A percentile compares a stretch with the other conserved stretches of the same genome.
Conservation (phyloP, 2,329 filamentous ascomycete genomes). For the Whalleya microplaca region DNA sequence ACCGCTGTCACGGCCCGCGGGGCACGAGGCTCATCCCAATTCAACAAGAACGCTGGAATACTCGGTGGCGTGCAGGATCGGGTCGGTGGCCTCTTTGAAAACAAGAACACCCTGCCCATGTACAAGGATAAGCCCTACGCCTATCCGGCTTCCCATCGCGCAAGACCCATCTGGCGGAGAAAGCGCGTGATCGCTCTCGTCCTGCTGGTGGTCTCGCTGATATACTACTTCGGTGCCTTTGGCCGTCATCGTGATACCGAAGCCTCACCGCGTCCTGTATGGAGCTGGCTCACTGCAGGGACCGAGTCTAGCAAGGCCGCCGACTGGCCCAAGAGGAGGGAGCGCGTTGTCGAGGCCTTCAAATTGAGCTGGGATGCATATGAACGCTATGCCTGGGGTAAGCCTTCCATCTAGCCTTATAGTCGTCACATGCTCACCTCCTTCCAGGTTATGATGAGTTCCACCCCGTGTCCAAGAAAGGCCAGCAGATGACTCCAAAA, state of each 20-base stretch:
- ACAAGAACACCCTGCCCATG: slow-evolving; percentile 72
- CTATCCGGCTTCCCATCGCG: slow-evolving; percentile 63
- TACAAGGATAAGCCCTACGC: slow-evolving; percentile 99
- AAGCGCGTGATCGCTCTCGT: slow-evolving; percentile 63
- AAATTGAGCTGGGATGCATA: slow-evolving; percentile 92
- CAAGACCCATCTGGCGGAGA: slow-evolving; percentile 63
- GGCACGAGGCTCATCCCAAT: slow-evolving; percentile 38
- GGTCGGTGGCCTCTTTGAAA: slow-evolving; percentile 68
- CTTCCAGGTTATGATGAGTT: slow-evolving; percentile 78
- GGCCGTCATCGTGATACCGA: slow-evolving; percentile 39
- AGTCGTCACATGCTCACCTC: slow-evolving; percentile 8
- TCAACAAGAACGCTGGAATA: slow-evolving; percentile 39
- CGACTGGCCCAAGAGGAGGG: slow-evolving; percentile 78
- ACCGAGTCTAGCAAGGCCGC: slow-evolving; percentile 47
- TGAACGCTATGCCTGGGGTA: slow-evolving; percentile 92
- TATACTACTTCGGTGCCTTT: slow-evolving; percentile 75
- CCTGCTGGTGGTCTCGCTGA: slow-evolving; percentile 55
- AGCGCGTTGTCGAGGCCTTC: slow-evolving; percentile 87
- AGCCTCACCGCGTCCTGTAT: slow-evolving; percentile 47
- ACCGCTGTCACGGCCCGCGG: slow-evolving; percentile 49
- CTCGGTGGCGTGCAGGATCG: slow-evolving; percentile 62
- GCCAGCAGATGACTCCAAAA: slow-evolving; percentile 81
- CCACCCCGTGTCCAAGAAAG: slow-evolving; percentile 78
- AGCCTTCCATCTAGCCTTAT: slow-evolving; percentile 38
- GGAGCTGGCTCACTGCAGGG: slow-evolving; percentile 62